These are phyloP conservation scores for Crithidia bombi DNA, from an alignment of 208 protist species.

Conservation along the genomic window DNA sequence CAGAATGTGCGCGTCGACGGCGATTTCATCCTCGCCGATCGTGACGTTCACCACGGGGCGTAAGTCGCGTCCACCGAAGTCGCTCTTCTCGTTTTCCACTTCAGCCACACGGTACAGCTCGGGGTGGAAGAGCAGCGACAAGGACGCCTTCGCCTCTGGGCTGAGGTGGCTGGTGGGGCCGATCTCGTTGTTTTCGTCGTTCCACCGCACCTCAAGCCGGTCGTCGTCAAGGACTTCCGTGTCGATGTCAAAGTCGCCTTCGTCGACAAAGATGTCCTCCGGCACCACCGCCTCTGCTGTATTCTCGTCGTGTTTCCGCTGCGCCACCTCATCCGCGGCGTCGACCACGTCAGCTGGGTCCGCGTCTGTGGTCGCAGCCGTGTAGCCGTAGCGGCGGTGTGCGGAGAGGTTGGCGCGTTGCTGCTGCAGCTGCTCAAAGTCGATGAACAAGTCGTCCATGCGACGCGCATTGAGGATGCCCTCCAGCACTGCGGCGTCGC, in stretches of 20 bases:
- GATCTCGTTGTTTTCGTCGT: constrained; percentile 21
- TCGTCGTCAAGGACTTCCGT: not conserved
- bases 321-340: not conserved
- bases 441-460: constrained; percentile 41
- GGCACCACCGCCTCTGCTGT: constrained; percentile 22
- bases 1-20: constrained; percentile 87
- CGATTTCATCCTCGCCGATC: constrained; percentile 67
- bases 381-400: not conserved
- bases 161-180: constrained; percentile 63
- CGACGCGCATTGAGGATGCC: constrained; percentile 35
- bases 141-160: constrained; percentile 66
- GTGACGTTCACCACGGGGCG: constrained; percentile 27
- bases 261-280: constrained; percentile 23
- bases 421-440: constrained; percentile 9
- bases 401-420: not conserved
- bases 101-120: constrained; percentile 57
- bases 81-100: constrained; percentile 28
- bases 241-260: constrained; percentile 26
- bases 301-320: not conserved
- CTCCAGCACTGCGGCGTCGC: constrained; percentile 21
- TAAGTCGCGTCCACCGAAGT: constrained; percentile 47
- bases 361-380: not conserved
- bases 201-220: not conserved
- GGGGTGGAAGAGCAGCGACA: constrained; percentile 78
- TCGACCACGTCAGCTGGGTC: not conserved